A percentile compares a stretch with the other conserved stretches of the same genome.
These are phyloP conservation scores for Aspergillus baeticus DNA, from an alignment of 495 filamentous ascomycete species.

Conservation along the genomic window DNA sequence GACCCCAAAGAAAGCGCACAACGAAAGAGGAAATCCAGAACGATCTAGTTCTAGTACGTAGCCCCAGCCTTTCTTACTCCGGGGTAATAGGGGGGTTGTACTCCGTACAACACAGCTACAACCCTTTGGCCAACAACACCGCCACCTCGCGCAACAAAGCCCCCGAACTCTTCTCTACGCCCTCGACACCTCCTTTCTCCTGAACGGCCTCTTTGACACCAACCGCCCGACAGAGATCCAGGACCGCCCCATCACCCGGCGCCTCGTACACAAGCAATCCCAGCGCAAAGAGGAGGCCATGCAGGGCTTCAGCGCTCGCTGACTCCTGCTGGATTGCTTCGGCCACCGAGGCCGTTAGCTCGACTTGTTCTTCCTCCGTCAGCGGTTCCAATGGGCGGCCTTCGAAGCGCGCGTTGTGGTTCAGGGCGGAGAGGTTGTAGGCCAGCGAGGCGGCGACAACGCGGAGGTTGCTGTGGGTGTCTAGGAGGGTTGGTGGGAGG, in stretches of 20 bases:
- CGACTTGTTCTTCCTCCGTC: conserved; percentile 68
- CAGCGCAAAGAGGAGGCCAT: conserved; percentile 68
- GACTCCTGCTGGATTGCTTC: conserved; percentile 72
- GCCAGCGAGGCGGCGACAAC: conserved; percentile 79
- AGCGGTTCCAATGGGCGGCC: conserved; percentile 55
- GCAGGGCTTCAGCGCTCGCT: conserved; percentile 65
- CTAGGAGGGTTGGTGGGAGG: conserved; percentile 55
- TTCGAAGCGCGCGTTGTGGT: conserved; percentile 61
- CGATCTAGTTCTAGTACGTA: no score
- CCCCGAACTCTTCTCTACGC: conserved; percentile 1
- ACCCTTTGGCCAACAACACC: conserved; percentile 39
- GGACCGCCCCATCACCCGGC: conserved; percentile 64
- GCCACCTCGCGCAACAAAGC: conserved; percentile 46
- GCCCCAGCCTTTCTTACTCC: no score
- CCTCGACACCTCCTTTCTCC: conserved; percentile 47
- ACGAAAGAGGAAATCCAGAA: no score
- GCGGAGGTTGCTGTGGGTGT: conserved; percentile 54
- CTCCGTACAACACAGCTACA: neutral
- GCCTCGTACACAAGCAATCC: conserved; percentile 72
- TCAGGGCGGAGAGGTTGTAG: conserved; percentile 74
- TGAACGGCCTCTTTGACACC: conserved; percentile 60
- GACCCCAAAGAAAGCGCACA: no score
- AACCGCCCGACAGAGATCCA: conserved; percentile 71
- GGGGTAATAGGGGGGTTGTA: no score
- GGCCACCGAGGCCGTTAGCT: conserved; percentile 71